Evolutionary conservation across 139 green algal species (phyloP).

Genomic region (Micractinium sp.): DNA sequence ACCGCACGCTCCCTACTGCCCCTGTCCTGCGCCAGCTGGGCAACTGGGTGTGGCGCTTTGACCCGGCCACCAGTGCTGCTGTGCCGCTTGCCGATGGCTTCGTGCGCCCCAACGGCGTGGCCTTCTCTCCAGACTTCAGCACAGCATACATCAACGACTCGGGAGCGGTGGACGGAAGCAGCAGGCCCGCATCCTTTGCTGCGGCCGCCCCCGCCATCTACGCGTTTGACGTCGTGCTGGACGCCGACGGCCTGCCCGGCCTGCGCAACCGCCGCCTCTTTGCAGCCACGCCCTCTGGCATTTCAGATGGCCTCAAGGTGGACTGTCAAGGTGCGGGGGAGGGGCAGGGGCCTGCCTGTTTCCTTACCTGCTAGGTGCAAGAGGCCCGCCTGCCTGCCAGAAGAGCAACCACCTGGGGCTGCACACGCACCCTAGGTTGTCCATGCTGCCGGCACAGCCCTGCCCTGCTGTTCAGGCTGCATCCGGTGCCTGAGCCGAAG

Average conservation of each 20-base stretch:
- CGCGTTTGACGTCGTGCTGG: background rate
- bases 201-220: background rate
- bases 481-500: too few relatives aligned
- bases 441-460: too few relatives aligned
- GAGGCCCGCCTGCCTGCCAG: too few relatives aligned
- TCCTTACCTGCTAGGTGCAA: too few relatives aligned
- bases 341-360: too few relatives aligned
- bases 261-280: background rate
- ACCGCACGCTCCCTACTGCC: too few relatives aligned
- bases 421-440: too few relatives aligned
- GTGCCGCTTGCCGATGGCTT: background rate
- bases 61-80: background rate
- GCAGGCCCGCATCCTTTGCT: background rate
- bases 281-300: background rate
- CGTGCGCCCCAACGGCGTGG: background rate
- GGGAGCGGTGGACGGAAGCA: background rate
- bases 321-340: background rate
- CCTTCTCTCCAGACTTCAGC: background rate
- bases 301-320: background rate
- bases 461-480: too few relatives aligned
- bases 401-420: too few relatives aligned
- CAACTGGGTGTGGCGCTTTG: background rate
- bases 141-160: background rate
- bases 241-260: background rate
- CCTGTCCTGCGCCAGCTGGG: background rate